These are phyloP conservation scores for Mayamaea pseudoterrestris DNA, from an alignment of 108 stramenopile species.

Conservation along the genomic window DNA sequence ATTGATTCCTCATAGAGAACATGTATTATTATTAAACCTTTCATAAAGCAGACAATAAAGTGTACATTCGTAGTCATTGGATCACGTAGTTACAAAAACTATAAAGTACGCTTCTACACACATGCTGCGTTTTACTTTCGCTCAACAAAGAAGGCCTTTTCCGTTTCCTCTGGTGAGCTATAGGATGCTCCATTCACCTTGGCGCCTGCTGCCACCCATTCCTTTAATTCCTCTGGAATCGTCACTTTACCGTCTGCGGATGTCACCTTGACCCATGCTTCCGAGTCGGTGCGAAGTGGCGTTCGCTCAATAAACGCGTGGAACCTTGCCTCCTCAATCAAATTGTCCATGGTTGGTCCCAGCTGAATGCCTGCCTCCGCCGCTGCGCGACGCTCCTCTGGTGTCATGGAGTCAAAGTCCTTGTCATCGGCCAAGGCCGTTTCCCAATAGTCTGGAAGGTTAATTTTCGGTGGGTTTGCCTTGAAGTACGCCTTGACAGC, in stretches of 20 bases:
- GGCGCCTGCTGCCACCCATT: too few relatives aligned
- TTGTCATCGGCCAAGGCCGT: constrained; percentile 41
- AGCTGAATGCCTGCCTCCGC: constrained; percentile 60
- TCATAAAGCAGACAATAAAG: too few relatives aligned
- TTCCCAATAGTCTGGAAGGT: constrained; percentile 82
- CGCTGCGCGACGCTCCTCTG: constrained; percentile 64
- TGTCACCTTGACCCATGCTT: constrained; percentile 38
- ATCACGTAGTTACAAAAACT: too few relatives aligned
- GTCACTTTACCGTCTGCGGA: background rate
- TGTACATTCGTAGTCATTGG: too few relatives aligned
- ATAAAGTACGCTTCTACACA: too few relatives aligned
- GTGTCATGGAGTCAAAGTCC: constrained; percentile 51
- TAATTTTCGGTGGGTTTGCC: constrained; percentile 72
- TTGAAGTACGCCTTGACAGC: constrained; percentile 63
- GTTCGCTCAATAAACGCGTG: constrained; percentile 63
- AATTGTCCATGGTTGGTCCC: constrained; percentile 58
- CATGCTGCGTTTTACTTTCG: too few relatives aligned
- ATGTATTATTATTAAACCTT: too few relatives aligned
- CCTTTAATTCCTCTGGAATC: background rate
- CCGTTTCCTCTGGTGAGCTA: too few relatives aligned
- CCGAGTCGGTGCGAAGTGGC: constrained; percentile 37
- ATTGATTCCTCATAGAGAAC: too few relatives aligned
- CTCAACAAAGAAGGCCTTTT: too few relatives aligned
- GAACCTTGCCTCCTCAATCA: constrained; percentile 57
- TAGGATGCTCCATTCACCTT: too few relatives aligned